phyloP scores from a whole-genome alignment of 2,329 filamentous ascomycete genomes.

The Talaromyces sp. region DNA sequence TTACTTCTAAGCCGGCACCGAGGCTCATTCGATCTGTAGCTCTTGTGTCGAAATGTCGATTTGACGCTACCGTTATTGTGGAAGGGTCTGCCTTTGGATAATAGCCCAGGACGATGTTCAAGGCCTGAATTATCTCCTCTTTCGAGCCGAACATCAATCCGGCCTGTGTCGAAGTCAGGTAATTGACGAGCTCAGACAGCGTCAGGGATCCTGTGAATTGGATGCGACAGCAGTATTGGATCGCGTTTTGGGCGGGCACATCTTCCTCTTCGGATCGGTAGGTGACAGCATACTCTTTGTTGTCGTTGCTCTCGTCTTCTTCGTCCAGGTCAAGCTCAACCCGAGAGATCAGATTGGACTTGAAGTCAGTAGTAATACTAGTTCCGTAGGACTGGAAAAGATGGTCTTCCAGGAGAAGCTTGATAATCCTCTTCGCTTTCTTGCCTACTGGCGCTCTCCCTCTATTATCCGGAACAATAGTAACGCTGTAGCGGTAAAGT shows the following conservation, averaged over 20 bases:
- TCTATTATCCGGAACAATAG: slow-evolving; percentile 10
- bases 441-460: slow-evolving; percentile 27
- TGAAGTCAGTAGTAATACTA: slow-evolving; percentile 37
- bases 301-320: too few relatives aligned
- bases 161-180: slow-evolving; percentile 32
- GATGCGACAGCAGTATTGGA: slow-evolving; percentile 29
- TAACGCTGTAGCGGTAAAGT: slow-evolving; percentile 31
- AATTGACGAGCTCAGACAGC: slow-evolving; percentile 42
- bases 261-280: slow-evolving; percentile 35
- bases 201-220: slow-evolving; percentile 30
- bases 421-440: slow-evolving; percentile 46
- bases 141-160: slow-evolving; percentile 39
- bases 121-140: slow-evolving; percentile 50
- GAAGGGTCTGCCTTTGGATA: slow-evolving; percentile 42
- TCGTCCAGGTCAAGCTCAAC: slow-evolving; percentile 21
- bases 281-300: slow-evolving; percentile 30
- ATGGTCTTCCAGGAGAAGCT: slow-evolving; percentile 40
- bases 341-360: slow-evolving; percentile 33
- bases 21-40: slow-evolving; percentile 50
- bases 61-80: slow-evolving; percentile 49
- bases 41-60: slow-evolving; percentile 48
- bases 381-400: slow-evolving; percentile 24
- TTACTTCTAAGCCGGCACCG: slow-evolving; percentile 50
- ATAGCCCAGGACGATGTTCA: slow-evolving; percentile 56
- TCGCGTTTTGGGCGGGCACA: slow-evolving; percentile 28